Evolutionary conservation across 495 filamentous ascomycete species (phyloP).

Genomic region (Neurospora terricola): DNA sequence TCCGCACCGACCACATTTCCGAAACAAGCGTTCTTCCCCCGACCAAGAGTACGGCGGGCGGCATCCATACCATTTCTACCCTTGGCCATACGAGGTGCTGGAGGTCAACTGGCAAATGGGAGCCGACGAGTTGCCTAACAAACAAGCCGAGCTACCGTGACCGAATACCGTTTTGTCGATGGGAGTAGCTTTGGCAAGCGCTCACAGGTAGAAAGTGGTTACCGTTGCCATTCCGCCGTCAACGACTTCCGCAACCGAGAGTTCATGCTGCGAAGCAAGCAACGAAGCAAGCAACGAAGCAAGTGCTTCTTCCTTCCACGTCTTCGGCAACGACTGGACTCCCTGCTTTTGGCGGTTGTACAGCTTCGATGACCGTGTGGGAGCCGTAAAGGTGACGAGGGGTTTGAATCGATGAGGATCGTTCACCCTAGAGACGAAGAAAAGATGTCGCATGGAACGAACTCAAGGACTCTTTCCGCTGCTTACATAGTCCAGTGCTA

Average conservation of each 20-base stretch:
- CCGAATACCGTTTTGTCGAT: background rate
- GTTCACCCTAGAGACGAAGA: background rate
- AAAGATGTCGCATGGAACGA: background rate
- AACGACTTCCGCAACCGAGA: background rate
- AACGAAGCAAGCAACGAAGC: background rate
- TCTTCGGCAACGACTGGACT: background rate
- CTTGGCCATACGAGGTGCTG: background rate
- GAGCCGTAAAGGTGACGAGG: background rate
- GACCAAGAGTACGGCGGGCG: background rate
- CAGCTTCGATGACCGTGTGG: background rate
- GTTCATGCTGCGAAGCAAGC: background rate
- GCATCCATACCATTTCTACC: background rate
- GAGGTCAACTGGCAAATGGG: background rate
- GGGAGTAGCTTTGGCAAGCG: too few species aligned
- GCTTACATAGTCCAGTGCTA: fast-evolving
- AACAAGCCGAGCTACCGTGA: background rate
- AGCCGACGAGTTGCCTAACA: background rate
- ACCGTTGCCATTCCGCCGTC: background rate
- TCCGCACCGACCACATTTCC: fast-evolving
- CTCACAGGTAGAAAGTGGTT: too few species aligned
- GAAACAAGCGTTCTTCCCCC: background rate
- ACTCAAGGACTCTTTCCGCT: background rate
- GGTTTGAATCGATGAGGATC: background rate
- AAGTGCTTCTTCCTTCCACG: background rate
- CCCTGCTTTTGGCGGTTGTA: background rate